Conservation (phyloP, 176 grass and related monocot species). For the Sorghum bicolor region Sorghum_bicolor_NCBIv3 NC_012871.2:8706501-8707000, state of each 20-base stretch:
- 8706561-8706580: not conserved
- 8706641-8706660: not conserved
- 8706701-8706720: too few relatives aligned
- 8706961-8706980: constrained; percentile 86
- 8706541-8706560: not conserved
- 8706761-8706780: not conserved
- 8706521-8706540: not conserved
- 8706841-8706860: not conserved
- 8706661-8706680: too few relatives aligned
- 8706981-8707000: constrained; percentile 53
- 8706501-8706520: not conserved
- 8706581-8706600: not conserved
- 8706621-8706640: not conserved
- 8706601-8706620: not conserved
- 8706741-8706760: not conserved
- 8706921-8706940: constrained; percentile 30
- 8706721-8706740: too few relatives aligned
- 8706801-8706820: not conserved
- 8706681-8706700: too few relatives aligned
- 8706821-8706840: not conserved
- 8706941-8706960: constrained; percentile 63
- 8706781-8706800: not conserved
- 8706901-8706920: too few relatives aligned
- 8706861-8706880: not conserved
- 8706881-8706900: not conserved